A percentile compares a stretch with the other conserved stretches of the same genome.
Conservation (phyloP, 768 basidiomycete species). For the Lactarius quietus region DNA sequence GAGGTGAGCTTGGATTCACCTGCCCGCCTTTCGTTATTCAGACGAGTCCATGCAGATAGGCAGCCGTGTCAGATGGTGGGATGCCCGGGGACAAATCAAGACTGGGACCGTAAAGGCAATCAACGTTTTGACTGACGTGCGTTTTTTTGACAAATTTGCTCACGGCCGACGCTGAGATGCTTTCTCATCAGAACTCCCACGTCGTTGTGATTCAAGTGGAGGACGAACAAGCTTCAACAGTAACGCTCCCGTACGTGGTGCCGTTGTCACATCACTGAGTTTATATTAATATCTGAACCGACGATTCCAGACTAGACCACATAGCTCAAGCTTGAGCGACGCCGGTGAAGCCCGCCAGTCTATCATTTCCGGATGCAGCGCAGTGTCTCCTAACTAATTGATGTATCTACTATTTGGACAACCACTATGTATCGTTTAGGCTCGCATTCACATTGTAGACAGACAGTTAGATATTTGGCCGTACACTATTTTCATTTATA, state of each 20-base stretch:
- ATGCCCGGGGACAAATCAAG: constrained; percentile 47
- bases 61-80: constrained; percentile 68
- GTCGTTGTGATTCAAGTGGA: constrained; percentile 47
- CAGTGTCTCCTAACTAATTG: neutral
- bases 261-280: neutral
- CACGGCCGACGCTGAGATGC: neutral
- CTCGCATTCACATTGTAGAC: constrained; percentile 8
- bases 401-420: constrained; percentile 17
- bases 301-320: constrained; percentile 15
- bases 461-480: neutral
- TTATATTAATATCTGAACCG: neutral
- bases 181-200: constrained; percentile 52
- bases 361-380: neutral
- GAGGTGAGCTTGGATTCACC: constrained; percentile 35
- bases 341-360: neutral
- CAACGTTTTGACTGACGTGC: constrained; percentile 54
- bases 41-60: constrained; percentile 46
- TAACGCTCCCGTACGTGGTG: constrained; percentile 57
- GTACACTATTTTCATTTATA: constrained; percentile 18
- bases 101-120: constrained; percentile 58
- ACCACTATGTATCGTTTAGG: constrained; percentile 15
- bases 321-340: neutral
- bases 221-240: constrained; percentile 40
- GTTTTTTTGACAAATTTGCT: constrained; percentile 26
- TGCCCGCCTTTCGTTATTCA: constrained; percentile 21